These are phyloP conservation scores for Diatrype stigma DNA, from an alignment of 2,329 filamentous ascomycete species.

Conservation along the genomic window DNA sequence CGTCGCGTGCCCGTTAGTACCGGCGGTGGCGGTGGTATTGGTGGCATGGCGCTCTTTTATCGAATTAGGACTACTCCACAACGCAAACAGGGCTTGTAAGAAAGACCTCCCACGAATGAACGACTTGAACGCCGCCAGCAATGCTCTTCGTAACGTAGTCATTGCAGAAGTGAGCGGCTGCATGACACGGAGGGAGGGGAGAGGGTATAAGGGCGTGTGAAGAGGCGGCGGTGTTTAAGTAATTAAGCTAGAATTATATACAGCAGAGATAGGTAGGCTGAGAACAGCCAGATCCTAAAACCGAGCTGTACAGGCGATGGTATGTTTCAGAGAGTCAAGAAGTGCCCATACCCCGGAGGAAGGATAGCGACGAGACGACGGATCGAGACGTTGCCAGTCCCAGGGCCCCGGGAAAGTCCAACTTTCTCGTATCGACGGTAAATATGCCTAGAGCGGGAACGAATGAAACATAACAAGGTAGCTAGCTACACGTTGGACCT, in stretches of 20 bases:
- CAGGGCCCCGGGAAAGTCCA: constrained; percentile 11
- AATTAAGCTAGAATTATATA: constrained; percentile 2
- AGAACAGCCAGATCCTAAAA: background rate
- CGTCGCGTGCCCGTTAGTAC: constrained; percentile 10
- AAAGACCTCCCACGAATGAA: constrained; percentile 57
- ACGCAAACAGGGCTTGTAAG: constrained; percentile 52
- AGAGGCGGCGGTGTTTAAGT: constrained; percentile 13
- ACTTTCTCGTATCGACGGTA: constrained; percentile 27
- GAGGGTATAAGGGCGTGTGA: constrained; percentile 1
- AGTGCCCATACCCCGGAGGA: background rate
- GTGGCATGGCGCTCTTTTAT: constrained; percentile 25
- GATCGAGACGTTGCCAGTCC: constrained; percentile 12
- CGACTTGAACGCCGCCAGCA: constrained; percentile 54
- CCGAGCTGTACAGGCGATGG: background rate
- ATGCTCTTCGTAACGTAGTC: constrained; percentile 50
- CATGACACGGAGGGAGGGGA: constrained; percentile 33
- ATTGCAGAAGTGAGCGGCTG: constrained; percentile 53
- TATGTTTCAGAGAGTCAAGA: background rate
- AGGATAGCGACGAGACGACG: background rate
- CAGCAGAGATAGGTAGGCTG: background rate
- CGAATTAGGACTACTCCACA: constrained; percentile 44
- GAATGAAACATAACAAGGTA: constrained; percentile 28
- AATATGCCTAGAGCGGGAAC: constrained; percentile 25
- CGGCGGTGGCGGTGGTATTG: too few species aligned
- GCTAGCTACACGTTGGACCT: constrained; percentile 23